Base-by-base conservation (phyloP, 257 asterid species). In the Echium plantagineum region DNA sequence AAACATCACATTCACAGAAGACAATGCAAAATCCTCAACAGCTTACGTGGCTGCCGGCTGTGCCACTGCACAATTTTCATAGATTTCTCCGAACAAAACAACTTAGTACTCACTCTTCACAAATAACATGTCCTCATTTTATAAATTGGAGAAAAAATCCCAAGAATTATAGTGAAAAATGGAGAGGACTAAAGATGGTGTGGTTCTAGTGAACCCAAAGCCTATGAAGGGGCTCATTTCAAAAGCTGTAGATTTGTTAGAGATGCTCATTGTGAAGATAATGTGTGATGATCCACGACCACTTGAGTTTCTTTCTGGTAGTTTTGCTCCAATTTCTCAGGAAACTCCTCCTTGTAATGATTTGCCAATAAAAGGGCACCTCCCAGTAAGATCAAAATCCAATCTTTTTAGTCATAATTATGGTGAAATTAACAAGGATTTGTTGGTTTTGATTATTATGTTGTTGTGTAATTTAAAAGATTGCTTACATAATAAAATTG, bases 271-370 rank as follows among this genome's bases (percentile, higher is more conserved):
- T 26, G 81, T 88, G 60, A 86, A 85, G 78, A 62, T 88, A 61
- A 73, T 81, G 95, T 78, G 88, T 58, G 90, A 84, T 61, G 53
- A 88, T 4, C 77, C 74, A 57, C 78, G 63, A 22, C 89, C 94
- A 13, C 89, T 88, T 28, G 89, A 91, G 61, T 91, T 82, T 67
- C 80, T 91, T 17, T 61, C 75, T 61, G 96, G 94, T 19, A 91
- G 88, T 72, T 91, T 85, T 61, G 94, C 80, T 32, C 97, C 98
- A 9, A 87, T 86, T 55, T 31, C 54, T 53, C 85, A 85, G 47
- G 98, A 91, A 74, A 84, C 97, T 58, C 86, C 97, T 48, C 98
- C 97, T 49, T 75, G 72, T 48, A 60, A 70, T 42, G 94, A 84
- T 64, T 94, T 91, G 47, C 75, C 78, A 0, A 81, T 88, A 15